Base-by-base conservation (phyloP, 805 yeast species). In the Candida nemodendra region DNA sequence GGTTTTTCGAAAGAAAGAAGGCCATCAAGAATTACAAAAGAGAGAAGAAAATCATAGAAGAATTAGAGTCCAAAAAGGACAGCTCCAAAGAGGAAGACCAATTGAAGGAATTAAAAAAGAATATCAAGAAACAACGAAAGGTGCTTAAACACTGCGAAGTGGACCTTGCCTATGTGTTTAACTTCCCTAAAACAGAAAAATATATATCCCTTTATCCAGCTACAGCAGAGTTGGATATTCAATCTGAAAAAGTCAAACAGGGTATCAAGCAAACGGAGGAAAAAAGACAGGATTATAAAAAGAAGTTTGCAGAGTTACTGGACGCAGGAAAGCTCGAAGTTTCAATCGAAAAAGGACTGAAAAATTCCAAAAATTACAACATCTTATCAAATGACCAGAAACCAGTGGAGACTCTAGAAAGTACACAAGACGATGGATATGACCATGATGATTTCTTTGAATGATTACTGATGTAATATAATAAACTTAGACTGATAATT, bases 1-100 rank as follows among this genome's bases (percentile, higher is more conserved):
- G 91, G 48, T 93, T 93, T 57, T 87, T 93, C 45, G 98, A 90
- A 61, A 78, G 74, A 56, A 87, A 88, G 65, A 90, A 89, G 71
- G 93, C 96, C 0, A 50, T 77, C 18, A 74, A 95, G 56, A 75
- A 69, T 41, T 77, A 85, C 54, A 84, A 81, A 47, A 72, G 67
- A 38, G 75, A 78, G 2, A 55, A 51, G 32, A 69, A 66, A 30
- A 55, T 59, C 9, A 46, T 66, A 22, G 65, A 64, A 5, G 70
- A 65, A 19, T 65, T 64, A 16, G 61, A 61, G 32, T 35, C 56
- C 22, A 53, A 60, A 35, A 51, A 58, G 7, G 28, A 32, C 4
- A 33, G 45, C n/a, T 33, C 26, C 9, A 14, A 30, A 16, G 42
- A 47, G 8, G 45, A 41, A 11, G 68, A 57, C 2, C 46, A 47